These are phyloP conservation scores for Mortierella sp. DNA, from an alignment of 371 early-diverging fungal genomes.

Conservation along the genomic window DNA sequence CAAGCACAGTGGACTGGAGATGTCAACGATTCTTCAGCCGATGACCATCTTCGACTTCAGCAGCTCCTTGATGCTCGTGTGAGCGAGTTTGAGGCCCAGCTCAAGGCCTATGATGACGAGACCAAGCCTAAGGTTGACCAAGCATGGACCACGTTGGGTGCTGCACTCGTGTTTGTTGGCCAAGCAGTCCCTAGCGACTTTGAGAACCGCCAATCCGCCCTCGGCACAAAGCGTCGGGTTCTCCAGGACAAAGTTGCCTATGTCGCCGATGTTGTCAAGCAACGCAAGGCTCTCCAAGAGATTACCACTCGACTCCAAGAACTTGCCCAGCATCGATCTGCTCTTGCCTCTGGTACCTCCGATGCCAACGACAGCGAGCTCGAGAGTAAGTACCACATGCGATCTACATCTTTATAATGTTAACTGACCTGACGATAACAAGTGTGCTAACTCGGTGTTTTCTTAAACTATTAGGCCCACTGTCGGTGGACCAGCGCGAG, in stretches of 20 bases:
- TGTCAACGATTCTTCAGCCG: neutral
- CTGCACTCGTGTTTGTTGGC: conserved; percentile 26
- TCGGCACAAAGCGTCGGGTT: conserved; percentile 16
- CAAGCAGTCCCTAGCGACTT: conserved; percentile 27
- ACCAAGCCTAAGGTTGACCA: conserved; percentile 27
- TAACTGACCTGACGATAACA: no score
- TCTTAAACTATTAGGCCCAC: neutral
- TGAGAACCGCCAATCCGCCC: conserved; percentile 21
- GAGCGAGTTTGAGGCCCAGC: conserved; percentile 24
- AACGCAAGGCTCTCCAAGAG: conserved; percentile 37
- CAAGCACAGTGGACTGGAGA: conserved; percentile 42
- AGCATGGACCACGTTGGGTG: conserved; percentile 32
- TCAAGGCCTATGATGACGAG: conserved; percentile 31
- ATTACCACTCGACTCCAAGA: conserved; percentile 24
- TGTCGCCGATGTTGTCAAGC: conserved; percentile 37
- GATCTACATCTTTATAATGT: neutral
- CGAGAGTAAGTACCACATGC: conserved; percentile 7
- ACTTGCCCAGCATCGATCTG: conserved; percentile 17
- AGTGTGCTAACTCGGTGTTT: no score
- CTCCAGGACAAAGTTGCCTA: conserved; percentile 33
- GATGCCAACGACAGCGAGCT: neutral
- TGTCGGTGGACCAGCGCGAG: conserved; percentile 20
- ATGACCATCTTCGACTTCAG: neutral
- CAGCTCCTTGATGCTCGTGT: conserved; percentile 27
- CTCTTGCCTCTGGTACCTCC: conserved; percentile 8